Conservation (phyloP, 306 rosid species). For the Glycyrrhiza uralensis region DNA sequence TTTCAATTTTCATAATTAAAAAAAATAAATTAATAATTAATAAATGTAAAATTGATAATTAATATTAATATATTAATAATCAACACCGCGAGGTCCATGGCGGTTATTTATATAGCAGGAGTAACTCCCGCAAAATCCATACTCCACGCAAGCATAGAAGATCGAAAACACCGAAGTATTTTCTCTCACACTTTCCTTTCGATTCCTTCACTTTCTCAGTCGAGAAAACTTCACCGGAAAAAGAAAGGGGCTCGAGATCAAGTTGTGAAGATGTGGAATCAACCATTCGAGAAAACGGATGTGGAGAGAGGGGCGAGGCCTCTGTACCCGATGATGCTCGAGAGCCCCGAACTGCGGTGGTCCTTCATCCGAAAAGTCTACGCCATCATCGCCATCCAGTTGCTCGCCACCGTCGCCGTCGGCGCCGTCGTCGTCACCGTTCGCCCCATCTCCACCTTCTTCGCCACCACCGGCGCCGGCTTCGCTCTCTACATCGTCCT, state of each 20-base stretch:
- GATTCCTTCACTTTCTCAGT: neutral
- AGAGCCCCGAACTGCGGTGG: constrained; percentile 92
- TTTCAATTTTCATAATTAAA: neutral
- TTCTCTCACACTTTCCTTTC: neutral
- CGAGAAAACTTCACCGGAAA: neutral
- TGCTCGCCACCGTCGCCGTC: constrained; percentile 74
- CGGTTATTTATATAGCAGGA: neutral
- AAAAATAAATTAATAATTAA: neutral
- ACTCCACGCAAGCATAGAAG: neutral
- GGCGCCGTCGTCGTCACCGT: constrained; percentile 67
- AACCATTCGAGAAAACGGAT: constrained; percentile 44
- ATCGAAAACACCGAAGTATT: neutral
- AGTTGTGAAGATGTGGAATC: constrained; percentile 31
- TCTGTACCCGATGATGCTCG: constrained; percentile 89
- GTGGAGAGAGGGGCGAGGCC: constrained; percentile 61
- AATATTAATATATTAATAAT: neutral
- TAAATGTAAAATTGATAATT: neutral
- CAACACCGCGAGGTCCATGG: neutral
- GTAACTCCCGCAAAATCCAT: neutral
- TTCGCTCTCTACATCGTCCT: constrained; percentile 83
- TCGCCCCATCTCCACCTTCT: constrained; percentile 59
- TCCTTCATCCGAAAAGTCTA: constrained; percentile 89
- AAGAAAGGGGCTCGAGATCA: no score
- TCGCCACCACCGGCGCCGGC: constrained; percentile 52
- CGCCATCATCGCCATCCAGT: constrained; percentile 61